phyloP scores from a whole-genome alignment of 1,139 yeast species.

The Chernovozyma sophiae-reginae region DNA sequence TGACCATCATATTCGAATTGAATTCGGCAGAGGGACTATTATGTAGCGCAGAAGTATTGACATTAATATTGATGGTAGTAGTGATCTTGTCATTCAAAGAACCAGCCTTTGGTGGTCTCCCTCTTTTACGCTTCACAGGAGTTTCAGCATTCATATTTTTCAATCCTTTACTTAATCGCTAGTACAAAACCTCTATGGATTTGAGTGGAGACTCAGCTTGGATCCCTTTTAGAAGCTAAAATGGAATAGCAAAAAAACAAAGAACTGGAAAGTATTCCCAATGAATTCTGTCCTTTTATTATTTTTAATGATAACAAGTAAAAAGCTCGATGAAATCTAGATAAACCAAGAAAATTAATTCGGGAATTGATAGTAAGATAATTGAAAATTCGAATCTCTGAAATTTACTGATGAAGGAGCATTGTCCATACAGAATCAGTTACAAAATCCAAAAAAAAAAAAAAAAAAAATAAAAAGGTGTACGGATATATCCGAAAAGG shows the following conservation, averaged over 20 bases:
- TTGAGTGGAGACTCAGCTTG: too few relatives aligned
- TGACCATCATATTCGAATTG: constrained; percentile 37
- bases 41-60: constrained; percentile 33
- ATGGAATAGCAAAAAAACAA: background rate
- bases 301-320: background rate
- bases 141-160: constrained; percentile 12
- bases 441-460: background rate
- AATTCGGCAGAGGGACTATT: constrained; percentile 31
- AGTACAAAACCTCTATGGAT: too few relatives aligned
- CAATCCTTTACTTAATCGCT: too few relatives aligned
- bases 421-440: background rate
- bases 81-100: constrained; percentile 39
- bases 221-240: too few relatives aligned
- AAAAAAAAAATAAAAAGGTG: background rate
- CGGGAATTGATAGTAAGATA: background rate
- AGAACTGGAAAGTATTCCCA: too few relatives aligned
- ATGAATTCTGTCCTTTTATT: too few relatives aligned
- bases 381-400: background rate
- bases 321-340: background rate
- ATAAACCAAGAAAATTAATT: background rate
- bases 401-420: background rate
- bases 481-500: constrained; percentile 1
- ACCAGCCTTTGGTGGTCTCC: constrained; percentile 46
- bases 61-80: constrained; percentile 40
- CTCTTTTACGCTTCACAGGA: constrained; percentile 38